A percentile compares a stretch with the other conserved stretches of the same genome.
Conservation (phyloP, 2,329 filamentous ascomycete species). For the Tolypocladium guangdongense region DNA sequence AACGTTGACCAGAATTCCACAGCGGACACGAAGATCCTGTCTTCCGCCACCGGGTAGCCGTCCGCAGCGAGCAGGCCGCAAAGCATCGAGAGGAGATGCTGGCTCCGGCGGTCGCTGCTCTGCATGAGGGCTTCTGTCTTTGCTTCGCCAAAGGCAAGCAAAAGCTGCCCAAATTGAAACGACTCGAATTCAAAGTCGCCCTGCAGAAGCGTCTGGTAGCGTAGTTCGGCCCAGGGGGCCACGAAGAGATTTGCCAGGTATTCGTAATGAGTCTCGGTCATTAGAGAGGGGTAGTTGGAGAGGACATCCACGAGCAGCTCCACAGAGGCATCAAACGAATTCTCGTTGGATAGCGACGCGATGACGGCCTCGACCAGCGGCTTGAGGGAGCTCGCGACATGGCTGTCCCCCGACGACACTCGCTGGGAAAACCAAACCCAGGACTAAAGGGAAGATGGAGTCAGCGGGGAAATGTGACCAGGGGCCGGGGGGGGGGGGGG, state of each 20-base stretch:
- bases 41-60: constrained; percentile 59
- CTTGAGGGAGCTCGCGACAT: constrained; percentile 47
- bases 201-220: constrained; percentile 42
- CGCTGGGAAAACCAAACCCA: constrained; percentile 68
- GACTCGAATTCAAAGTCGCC: constrained; percentile 55
- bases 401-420: constrained; percentile 43
- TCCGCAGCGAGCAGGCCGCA: constrained; percentile 54
- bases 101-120: constrained; percentile 35
- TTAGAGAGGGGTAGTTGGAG: constrained; percentile 52
- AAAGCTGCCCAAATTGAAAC: constrained; percentile 53
- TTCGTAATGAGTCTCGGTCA: constrained; percentile 46
- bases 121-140: constrained; percentile 50
- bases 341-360: constrained; percentile 45
- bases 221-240: constrained; percentile 45
- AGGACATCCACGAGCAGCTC: constrained; percentile 57
- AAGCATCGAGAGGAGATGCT: constrained; percentile 45
- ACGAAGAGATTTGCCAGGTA: constrained; percentile 48
- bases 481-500: neutral
- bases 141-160: constrained; percentile 59
- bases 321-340: constrained; percentile 47
- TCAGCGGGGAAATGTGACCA: neutral
- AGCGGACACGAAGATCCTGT: constrained; percentile 62
- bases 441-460: constrained; percentile 30
- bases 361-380: constrained; percentile 50
- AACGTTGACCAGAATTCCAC: constrained; percentile 76